phyloP scores from a whole-genome alignment of 2,329 filamentous ascomycete species.

The Trichoderma sp. region DNA sequence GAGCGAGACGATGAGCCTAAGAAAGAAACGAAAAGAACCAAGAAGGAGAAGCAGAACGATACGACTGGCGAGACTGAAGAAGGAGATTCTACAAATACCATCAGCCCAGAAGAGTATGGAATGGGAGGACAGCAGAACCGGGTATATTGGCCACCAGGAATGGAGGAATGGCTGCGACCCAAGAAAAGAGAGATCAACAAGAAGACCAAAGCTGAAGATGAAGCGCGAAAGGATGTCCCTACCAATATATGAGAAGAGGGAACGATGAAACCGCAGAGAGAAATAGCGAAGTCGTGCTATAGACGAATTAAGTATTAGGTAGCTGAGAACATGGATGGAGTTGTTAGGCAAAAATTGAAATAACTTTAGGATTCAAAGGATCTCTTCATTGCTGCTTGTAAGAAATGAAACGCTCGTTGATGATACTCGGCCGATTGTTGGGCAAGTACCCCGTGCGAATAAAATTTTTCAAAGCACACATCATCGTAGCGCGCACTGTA shows the following conservation, averaged over 20 bases:
- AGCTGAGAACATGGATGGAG: background rate
- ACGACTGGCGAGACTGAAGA: conserved; percentile 34
- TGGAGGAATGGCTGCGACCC: conserved; percentile 86
- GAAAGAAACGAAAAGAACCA: conserved; percentile 40
- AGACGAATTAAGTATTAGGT: background rate
- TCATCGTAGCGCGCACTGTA: background rate
- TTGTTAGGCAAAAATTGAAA: background rate
- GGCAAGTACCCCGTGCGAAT: background rate
- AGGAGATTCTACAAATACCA: conserved; percentile 37
- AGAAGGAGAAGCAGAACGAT: conserved; percentile 38
- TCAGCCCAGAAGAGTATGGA: conserved; percentile 67
- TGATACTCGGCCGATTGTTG: background rate
- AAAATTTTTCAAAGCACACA: background rate
- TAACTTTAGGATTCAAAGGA: background rate
- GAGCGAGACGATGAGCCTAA: conserved; percentile 70
- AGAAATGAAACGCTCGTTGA: background rate
- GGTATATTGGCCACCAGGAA: conserved; percentile 87
- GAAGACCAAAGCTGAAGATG: background rate
- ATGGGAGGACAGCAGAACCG: conserved; percentile 82
- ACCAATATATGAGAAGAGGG: background rate
- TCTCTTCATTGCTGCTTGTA: background rate
- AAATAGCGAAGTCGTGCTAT: background rate
- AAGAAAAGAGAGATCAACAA: conserved; percentile 65
- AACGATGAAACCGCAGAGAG: background rate
- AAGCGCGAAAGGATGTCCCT: background rate